Conservation (phyloP, 371 early-diverging fungal genomes). For the Nematocida minor region DNA sequence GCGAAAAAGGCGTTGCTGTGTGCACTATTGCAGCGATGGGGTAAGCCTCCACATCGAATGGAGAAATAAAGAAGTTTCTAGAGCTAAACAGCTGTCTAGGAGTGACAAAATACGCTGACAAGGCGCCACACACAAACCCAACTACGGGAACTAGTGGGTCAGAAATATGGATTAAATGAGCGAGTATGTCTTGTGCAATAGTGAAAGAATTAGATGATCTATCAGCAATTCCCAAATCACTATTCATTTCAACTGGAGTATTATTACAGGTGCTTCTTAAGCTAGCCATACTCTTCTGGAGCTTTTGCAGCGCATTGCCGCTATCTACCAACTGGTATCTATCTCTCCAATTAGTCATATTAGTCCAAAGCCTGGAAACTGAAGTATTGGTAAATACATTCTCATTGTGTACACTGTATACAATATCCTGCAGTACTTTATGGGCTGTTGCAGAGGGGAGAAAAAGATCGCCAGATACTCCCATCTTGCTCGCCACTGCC, state of each 20-base stretch:
- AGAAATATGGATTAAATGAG: neutral
- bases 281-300: too few species aligned
- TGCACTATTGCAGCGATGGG: neutral
- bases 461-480: neutral
- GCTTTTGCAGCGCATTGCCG: too few species aligned
- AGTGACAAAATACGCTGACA: neutral
- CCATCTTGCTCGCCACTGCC: neutral
- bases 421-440: neutral
- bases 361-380: neutral
- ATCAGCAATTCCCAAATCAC: too few species aligned
- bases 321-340: neutral
- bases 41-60: neutral
- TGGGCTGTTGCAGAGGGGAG: neutral
- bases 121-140: neutral
- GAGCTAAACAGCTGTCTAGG: neutral
- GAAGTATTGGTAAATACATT: neutral
- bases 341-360: neutral
- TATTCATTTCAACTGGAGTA: too few species aligned
- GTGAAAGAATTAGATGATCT: neutral
- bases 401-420: neutral
- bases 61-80: neutral
- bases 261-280: too few species aligned
- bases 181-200: neutral
- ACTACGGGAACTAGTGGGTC: neutral
- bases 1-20: neutral